Conservation (phyloP, 805 yeast genomes). For the Cyberlindnera mississippiensis region DNA sequence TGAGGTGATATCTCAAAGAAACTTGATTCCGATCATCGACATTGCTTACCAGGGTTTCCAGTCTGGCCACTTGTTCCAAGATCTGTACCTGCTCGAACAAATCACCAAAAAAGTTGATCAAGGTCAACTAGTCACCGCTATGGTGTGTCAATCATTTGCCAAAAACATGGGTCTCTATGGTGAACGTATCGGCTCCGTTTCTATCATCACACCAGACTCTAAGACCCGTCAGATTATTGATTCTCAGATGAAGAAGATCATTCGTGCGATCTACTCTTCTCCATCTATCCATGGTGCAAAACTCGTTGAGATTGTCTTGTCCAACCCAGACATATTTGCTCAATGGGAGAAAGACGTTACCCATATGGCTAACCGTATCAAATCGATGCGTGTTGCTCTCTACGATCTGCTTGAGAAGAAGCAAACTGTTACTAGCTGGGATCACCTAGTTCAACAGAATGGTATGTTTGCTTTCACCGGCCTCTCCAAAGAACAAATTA, state of each 20-base stretch:
- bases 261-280: constrained; percentile 85
- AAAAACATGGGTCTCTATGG: constrained; percentile 95
- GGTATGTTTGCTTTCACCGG: constrained; percentile 98
- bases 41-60: constrained; percentile 96
- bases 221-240: constrained; percentile 50
- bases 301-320: constrained; percentile 74
- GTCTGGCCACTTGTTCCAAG: constrained; percentile 75
- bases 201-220: constrained; percentile 54
- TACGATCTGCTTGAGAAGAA: constrained; percentile 53
- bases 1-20: constrained; percentile 52
- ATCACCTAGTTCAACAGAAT: constrained; percentile 79
- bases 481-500: constrained; percentile 64
- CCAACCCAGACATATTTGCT: constrained; percentile 49
- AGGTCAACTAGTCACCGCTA: constrained; percentile 46
- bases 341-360: constrained; percentile 84
- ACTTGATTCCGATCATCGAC: constrained; percentile 79
- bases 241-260: constrained; percentile 78
- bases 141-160: constrained; percentile 87
- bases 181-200: constrained; percentile 86
- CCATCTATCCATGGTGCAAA: constrained; percentile 95
- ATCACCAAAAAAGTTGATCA: constrained; percentile 36
- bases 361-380: constrained; percentile 75
- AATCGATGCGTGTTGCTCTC: constrained; percentile 62
- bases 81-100: constrained; percentile 52
- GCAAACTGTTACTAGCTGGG: constrained; percentile 60